Evolutionary conservation across 352 stramenopile genomes (phyloP).

Genomic region (Pythium myriotylum): DNA sequence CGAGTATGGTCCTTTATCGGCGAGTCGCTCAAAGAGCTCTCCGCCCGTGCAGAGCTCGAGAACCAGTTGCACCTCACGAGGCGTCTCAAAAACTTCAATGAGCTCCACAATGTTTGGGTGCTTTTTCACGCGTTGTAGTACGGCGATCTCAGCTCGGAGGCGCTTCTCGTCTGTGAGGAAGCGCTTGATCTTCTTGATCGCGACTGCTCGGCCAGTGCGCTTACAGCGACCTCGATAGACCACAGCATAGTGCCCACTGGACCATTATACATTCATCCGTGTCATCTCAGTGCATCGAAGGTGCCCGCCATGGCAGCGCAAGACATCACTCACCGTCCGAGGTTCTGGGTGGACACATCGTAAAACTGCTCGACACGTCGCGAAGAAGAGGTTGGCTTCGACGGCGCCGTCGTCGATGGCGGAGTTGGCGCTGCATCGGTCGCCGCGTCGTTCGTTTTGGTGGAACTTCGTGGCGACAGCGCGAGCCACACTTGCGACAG

Average conservation of each 20-base stretch:
- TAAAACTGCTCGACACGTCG: constrained; percentile 61
- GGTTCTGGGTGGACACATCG: constrained; percentile 47
- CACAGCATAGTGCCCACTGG: constrained; percentile 71
- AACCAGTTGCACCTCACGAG: constrained; percentile 75
- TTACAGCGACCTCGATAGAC: constrained; percentile 61
- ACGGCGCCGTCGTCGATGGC: not conserved
- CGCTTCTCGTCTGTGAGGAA: constrained; percentile 77
- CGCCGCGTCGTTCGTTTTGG: not conserved
- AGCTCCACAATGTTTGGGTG: constrained; percentile 83
- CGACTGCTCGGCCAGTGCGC: constrained; percentile 52
- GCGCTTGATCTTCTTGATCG: constrained; percentile 85
- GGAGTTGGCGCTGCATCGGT: not conserved
- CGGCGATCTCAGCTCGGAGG: constrained; percentile 63
- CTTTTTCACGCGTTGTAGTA: constrained; percentile 53
- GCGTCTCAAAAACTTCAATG: constrained; percentile 81
- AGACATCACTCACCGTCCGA: constrained; percentile 51
- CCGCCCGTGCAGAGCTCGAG: constrained; percentile 82
- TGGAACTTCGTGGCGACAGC: constrained; percentile 22
- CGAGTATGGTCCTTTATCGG: constrained; percentile 80
- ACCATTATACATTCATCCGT: not conserved
- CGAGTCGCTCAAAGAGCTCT: constrained; percentile 82
- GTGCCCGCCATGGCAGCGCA: not conserved
- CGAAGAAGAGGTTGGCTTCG: not conserved
- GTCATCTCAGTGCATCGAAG: not conserved
- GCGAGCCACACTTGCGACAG: constrained; percentile 29